A percentile compares a stretch with the other conserved stretches of the same genome.
Conservation (phyloP, 176 grass and related monocot genomes). For the Paspalum notatum region DNA sequence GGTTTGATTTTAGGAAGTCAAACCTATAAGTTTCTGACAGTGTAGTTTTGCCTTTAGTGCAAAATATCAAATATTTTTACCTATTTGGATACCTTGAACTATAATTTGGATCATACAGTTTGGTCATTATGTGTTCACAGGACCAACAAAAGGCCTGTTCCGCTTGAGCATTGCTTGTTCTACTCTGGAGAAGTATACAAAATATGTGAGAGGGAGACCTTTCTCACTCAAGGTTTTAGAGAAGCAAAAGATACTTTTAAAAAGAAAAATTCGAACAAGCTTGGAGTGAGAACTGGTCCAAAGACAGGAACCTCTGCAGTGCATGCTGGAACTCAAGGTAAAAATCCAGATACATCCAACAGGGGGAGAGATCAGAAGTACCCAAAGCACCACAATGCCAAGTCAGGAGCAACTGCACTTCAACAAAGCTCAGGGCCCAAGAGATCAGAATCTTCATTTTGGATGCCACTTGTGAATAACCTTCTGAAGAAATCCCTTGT, state of each 20-base stretch:
- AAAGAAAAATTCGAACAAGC: constrained; percentile 63
- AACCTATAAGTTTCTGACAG: constrained; percentile 3
- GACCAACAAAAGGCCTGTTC: constrained; percentile 89
- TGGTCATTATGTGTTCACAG: constrained; percentile 51
- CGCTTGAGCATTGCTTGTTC: constrained; percentile 96
- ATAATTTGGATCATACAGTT: constrained; percentile 36
- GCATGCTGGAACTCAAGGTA: constrained; percentile 55
- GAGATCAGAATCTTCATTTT: constrained; percentile 76
- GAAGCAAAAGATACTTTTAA: constrained; percentile 90
- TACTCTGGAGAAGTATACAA: constrained; percentile 83
- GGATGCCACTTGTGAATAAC: constrained; percentile 87
- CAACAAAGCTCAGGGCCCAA: constrained; percentile 64
- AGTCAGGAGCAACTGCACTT: constrained; percentile 47
- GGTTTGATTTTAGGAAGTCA: constrained; percentile 5
- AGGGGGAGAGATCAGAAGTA: constrained; percentile 78
- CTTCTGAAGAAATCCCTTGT: constrained; percentile 89
- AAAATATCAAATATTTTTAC: background rate
- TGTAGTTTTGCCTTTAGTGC: constrained; percentile 9
- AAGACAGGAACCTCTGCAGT: constrained; percentile 46
- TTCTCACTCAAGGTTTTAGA: constrained; percentile 85
- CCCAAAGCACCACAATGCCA: constrained; percentile 55
- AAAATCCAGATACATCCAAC: constrained; percentile 57
- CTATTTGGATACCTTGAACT: constrained; percentile 15
- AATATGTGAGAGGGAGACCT: constrained; percentile 81
- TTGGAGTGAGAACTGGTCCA: constrained; percentile 58